A percentile compares a stretch with the other conserved stretches of the same genome.
Evolutionary conservation across 805 yeast genomes (phyloP).

Genomic region (Yarrowia hollandica): DNA sequence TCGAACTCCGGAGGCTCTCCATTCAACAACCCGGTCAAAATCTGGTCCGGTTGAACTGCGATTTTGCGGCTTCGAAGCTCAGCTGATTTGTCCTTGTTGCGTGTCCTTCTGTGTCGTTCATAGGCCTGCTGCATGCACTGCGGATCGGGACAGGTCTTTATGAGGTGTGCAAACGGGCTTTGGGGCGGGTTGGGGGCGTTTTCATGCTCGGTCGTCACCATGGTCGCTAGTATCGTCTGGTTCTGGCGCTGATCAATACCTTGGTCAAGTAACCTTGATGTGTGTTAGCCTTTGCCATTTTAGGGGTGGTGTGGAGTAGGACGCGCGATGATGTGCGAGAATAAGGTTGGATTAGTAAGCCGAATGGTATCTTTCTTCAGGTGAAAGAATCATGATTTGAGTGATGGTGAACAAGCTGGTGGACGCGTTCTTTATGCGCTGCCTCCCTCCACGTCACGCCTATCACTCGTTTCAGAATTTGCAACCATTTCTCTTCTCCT

Average conservation of each 20-base stretch:
- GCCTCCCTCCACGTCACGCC: too few species aligned
- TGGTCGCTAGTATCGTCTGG: neutral
- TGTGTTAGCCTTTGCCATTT: neutral
- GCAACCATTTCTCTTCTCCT: too few species aligned
- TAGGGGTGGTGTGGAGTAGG: neutral
- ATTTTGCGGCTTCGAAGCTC: conserved; percentile 1
- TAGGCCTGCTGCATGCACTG: conserved; percentile 23
- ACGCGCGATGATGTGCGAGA: neutral
- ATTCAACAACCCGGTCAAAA: neutral
- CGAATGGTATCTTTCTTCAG: too few species aligned
- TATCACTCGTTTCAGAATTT: too few species aligned
- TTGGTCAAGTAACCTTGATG: conserved; percentile 16
- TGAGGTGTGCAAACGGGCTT: conserved; percentile 11
- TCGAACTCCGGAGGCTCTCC: conserved; percentile 27
- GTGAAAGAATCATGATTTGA: too few species aligned
- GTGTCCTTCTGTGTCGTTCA: conserved; percentile 19
- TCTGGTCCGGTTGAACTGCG: conserved; percentile 13
- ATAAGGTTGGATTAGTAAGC: neutral
- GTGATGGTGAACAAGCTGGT: too few species aligned
- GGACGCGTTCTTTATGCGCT: too few species aligned
- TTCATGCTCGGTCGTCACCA: conserved; percentile 26
- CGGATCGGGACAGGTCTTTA: conserved; percentile 4
- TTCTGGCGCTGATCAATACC: neutral
- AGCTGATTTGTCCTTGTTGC: conserved; percentile 10
- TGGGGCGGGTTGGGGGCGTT: neutral